Conservation (phyloP, 305 asterid genomes). For the Petunia hybrid region DNA sequence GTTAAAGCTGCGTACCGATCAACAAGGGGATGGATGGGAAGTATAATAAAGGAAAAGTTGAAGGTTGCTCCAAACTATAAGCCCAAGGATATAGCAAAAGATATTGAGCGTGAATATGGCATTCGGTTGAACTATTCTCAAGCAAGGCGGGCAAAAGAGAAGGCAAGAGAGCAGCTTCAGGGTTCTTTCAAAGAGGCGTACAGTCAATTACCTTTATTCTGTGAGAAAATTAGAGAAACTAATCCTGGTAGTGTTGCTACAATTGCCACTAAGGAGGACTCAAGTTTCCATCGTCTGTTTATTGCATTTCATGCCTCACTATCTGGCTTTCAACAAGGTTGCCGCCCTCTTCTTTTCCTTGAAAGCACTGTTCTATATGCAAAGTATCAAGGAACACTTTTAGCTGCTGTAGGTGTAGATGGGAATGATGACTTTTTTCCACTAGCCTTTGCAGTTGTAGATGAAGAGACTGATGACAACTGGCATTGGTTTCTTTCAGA, state of each 20-base stretch:
- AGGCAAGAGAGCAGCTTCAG: constrained; percentile 40
- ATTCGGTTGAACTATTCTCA: constrained; percentile 37
- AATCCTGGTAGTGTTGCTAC: constrained; percentile 45
- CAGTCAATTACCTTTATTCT: constrained; percentile 38
- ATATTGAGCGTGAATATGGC: constrained; percentile 42
- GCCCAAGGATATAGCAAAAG: constrained; percentile 40
- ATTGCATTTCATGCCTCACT: constrained; percentile 44
- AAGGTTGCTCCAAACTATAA: constrained; percentile 37
- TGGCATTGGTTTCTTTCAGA: constrained; percentile 41
- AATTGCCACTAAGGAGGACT: constrained; percentile 41
- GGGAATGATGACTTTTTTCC: constrained; percentile 44
- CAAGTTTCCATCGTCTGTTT: constrained; percentile 44
- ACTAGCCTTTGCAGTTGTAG: constrained; percentile 42
- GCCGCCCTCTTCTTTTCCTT: constrained; percentile 42
- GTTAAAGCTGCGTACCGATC: constrained; percentile 37
- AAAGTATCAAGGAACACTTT: constrained; percentile 42
- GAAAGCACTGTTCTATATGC: constrained; percentile 40
- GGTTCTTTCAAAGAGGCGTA: constrained; percentile 41
- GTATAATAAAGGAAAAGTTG: constrained; percentile 37
- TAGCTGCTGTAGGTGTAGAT: constrained; percentile 40
- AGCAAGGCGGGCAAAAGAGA: constrained; percentile 41
- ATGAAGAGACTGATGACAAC: constrained; percentile 35
- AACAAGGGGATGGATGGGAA: constrained; percentile 39
- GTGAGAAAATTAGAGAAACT: constrained; percentile 41
- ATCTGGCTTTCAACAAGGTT: constrained; percentile 38